A percentile compares a stretch with the other conserved stretches of the same genome.
phyloP scores from a whole-genome alignment of 2,329 filamentous ascomycete genomes.

The Penicillium sumatraense region DNA sequence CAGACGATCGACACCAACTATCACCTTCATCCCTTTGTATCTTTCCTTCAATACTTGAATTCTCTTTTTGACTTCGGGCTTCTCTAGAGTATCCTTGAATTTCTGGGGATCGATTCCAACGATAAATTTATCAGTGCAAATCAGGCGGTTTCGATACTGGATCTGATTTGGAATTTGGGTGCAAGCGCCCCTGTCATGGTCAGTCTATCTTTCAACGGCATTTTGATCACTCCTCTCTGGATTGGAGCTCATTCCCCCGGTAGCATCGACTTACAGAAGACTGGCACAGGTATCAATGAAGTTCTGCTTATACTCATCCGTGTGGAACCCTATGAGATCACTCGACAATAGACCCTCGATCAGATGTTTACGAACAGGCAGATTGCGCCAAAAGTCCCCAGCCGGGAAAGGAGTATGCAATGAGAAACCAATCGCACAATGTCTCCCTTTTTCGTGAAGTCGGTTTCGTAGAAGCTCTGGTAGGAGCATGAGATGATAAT shows the following conservation, averaged over 20 bases:
- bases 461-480: conserved; percentile 80
- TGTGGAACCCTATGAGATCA: conserved; percentile 93
- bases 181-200: conserved; percentile 36
- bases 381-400: conserved; percentile 87
- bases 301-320: conserved; percentile 91
- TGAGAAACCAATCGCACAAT: conserved; percentile 92
- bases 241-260: conserved; percentile 14
- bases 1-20: conserved; percentile 89
- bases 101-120: conserved; percentile 96
- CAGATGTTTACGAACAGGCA: conserved; percentile 83
- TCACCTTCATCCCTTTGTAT: conserved; percentile 87
- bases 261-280: conserved; percentile 64
- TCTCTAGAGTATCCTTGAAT: conserved; percentile 79
- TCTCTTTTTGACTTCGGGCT: conserved; percentile 76
- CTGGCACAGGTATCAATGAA: conserved; percentile 87
- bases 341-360: conserved; percentile 81
- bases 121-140: conserved; percentile 87
- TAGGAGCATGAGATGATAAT: conserved; percentile 92
- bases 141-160: conserved; percentile 78
- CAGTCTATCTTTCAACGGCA: no score
- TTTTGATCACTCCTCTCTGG: no score
- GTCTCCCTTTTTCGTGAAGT: conserved; percentile 73
- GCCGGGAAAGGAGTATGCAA: conserved; percentile 91
- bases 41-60: conserved; percentile 78
- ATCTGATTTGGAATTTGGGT: conserved; percentile 81